phyloP scores from a whole-genome alignment of 352 stramenopile species.

The Blastocystis sp. region DNA sequence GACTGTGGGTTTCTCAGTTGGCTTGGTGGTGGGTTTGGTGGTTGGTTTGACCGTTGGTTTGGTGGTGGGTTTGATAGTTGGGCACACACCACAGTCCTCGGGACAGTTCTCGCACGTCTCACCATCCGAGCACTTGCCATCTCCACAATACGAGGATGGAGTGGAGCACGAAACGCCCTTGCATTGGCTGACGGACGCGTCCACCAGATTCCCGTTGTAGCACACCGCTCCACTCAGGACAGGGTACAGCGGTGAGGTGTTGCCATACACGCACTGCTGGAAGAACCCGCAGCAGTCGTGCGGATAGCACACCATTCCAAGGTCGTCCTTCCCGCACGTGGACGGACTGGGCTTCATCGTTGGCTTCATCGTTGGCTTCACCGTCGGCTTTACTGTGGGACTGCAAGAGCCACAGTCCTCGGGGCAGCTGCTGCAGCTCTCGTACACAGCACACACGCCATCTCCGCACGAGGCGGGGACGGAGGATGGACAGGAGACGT shows the following conservation, averaged over 20 bases:
- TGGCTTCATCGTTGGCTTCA: too few species aligned
- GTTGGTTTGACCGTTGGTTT: slow-evolving; percentile 29
- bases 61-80: slow-evolving; percentile 4
- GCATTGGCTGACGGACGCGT: slow-evolving; percentile 14
- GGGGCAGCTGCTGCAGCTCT: slow-evolving; percentile 55
- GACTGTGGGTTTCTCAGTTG: slow-evolving; percentile 30
- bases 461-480: slow-evolving; percentile 46
- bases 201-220: slow-evolving; percentile 55
- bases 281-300: slow-evolving; percentile 62
- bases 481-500: neutral
- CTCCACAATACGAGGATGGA: slow-evolving; percentile 42
- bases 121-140: slow-evolving; percentile 39
- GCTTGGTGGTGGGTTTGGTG: slow-evolving; percentile 2
- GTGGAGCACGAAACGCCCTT: neutral
- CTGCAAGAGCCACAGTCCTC: neutral
- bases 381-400: too few species aligned
- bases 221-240: slow-evolving; percentile 34
- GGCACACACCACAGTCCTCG: slow-evolving; percentile 55
- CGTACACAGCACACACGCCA: slow-evolving; percentile 60
- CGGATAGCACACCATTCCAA: slow-evolving; percentile 58
- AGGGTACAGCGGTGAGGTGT: slow-evolving; percentile 15
- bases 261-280: slow-evolving; percentile 52
- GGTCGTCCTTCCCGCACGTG: neutral
- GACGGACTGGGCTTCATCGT: slow-evolving; percentile 3
- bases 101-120: slow-evolving; percentile 58